phyloP scores from a whole-genome alignment of 1,139 yeast species.

The Dujonia santamariae region DNA sequence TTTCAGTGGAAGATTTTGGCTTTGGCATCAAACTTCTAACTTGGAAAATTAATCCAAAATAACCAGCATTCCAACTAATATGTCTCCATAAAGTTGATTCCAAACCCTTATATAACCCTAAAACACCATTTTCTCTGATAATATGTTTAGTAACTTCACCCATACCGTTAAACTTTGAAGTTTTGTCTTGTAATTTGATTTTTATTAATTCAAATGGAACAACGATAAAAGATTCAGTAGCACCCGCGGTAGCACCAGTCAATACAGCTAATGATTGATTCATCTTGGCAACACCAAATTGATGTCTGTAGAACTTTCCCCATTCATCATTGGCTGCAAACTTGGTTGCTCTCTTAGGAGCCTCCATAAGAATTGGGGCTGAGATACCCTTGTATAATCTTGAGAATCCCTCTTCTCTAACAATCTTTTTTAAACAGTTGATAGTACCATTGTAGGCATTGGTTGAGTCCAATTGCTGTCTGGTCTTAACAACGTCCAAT shows the following conservation, averaged over 20 bases:
- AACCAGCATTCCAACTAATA: conserved; percentile 95
- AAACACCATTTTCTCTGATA: conserved; percentile 68
- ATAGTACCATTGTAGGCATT: conserved; percentile 77
- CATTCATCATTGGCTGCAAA: conserved; percentile 98
- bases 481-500: conserved; percentile 93
- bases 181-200: conserved; percentile 87
- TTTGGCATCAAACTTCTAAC: conserved; percentile 76
- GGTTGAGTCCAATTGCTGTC: conserved; percentile 82
- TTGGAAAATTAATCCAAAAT: conserved; percentile 92
- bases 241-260: conserved; percentile 98
- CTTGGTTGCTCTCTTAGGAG: conserved; percentile 98
- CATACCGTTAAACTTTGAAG: conserved; percentile 81
- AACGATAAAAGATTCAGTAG: conserved; percentile 92
- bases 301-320: conserved; percentile 76
- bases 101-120: conserved; percentile 89
- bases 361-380: conserved; percentile 98
- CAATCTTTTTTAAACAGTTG: conserved; percentile 78
- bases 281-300: conserved; percentile 68
- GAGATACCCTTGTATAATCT: conserved; percentile 88
- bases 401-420: conserved; percentile 79
- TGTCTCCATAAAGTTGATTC: conserved; percentile 99
- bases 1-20: conserved; percentile 64
- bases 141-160: conserved; percentile 77
- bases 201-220: conserved; percentile 91
- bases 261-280: conserved; percentile 82